Base-by-base conservation (phyloP, 495 filamentous ascomycete species). In the Penicillium waksmanii region DNA sequence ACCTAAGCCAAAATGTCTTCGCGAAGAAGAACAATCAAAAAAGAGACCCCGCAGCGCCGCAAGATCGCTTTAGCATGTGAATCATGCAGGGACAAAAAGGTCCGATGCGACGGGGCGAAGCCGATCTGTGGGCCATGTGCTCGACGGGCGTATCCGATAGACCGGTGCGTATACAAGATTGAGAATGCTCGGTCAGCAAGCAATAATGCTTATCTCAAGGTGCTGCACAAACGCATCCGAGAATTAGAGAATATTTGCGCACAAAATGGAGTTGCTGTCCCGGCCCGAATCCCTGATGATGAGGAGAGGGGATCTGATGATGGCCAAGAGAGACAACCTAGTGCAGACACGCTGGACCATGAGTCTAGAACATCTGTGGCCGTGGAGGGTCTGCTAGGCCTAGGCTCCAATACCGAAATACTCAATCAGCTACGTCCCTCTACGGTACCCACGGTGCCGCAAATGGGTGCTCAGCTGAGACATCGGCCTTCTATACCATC, bases 71-170 rank as follows among this genome's bases (percentile, higher is more conserved):
- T 68, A 43, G 71, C 62, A 13, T 81, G 78, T 65, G 77, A 79
- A 42, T 62, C 75, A 9, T 81, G 78, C 38, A 66, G 76, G 13
- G 70, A 73, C 34, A 70, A 72, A n/a, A 77, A 81, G 58, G 64
- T 69, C 3, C 68, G 74, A 1, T 81, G 78, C 49, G 77, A 80
- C 56, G 77, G 77, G 8, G 62, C 27, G 9, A 81, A 77, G 57
- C 77, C 78, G 27, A 72, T 80, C 38, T 80, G 78, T 66, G 76
- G 71, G 17, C 71, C 74, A 7, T 81, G 78, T 35, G 57, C 57
- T 46, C 67, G 72, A 4, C 72, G 77, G 9, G 68, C 69, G 8
- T 66, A 75, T 48, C 54, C 63, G 13, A 69, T 74, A 18, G 60
- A 73, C 15, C 67, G 61, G 21, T 80, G 77, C 44, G 65, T 77